Evolutionary conservation across 116 monocot genomes (phyloP).

Genomic region (Zostera marina): DNA sequence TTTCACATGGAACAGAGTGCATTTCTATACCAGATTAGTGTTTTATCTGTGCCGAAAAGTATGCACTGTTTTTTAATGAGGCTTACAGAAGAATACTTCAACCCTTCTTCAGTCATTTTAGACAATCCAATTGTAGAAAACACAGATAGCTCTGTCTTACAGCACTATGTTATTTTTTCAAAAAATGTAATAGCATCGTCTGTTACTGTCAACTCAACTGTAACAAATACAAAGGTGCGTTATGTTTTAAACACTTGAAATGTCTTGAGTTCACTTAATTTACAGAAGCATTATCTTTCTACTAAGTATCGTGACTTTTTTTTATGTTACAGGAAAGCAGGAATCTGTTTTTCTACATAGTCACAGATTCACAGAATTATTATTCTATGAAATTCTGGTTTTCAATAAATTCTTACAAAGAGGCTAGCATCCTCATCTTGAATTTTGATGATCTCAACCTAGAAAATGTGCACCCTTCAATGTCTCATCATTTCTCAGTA

Average conservation of each 20-base stretch:
- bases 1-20: slow-evolving; percentile 92
- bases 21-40: slow-evolving; percentile 72
- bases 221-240: slow-evolving; percentile 55
- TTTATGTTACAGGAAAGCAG: slow-evolving; percentile 36
- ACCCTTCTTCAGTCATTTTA: slow-evolving; percentile 8
- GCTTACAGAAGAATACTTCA: slow-evolving; percentile 75
- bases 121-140: slow-evolving; percentile 21
- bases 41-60: slow-evolving; percentile 74
- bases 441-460: slow-evolving; percentile 47
- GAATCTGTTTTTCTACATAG: slow-evolving; percentile 53
- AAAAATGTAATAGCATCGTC: slow-evolving; percentile 56
- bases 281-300: neutral
- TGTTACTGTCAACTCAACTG: slow-evolving; percentile 74
- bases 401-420: slow-evolving; percentile 34
- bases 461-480: slow-evolving; percentile 1
- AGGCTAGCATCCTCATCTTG: slow-evolving; percentile 37
- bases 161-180: slow-evolving; percentile 72
- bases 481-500: slow-evolving; percentile 11
- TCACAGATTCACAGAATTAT: slow-evolving; percentile 63
- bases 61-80: slow-evolving; percentile 84
- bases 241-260: neutral
- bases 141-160: slow-evolving; percentile 22
- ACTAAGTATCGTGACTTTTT: neutral
- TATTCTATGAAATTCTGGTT: slow-evolving; percentile 91
- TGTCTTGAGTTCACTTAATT: neutral